Percentiles rank a stretch among this genome's conserved stretches.
Conservation (phyloP, 2,329 filamentous ascomycete species). For the Fusarium ramigenum region DNA sequence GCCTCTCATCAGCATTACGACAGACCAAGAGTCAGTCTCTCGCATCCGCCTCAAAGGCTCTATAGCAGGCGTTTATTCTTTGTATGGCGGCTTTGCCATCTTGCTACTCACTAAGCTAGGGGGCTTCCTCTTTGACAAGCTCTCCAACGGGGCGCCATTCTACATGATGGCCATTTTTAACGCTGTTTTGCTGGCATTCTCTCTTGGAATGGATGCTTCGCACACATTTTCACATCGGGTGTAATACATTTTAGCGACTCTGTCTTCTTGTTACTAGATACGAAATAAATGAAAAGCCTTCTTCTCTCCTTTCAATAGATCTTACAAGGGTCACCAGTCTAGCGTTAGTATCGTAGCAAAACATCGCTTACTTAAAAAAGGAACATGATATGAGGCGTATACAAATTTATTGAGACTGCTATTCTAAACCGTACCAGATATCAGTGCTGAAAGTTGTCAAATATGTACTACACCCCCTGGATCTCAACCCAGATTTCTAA, state of each 20-base stretch:
- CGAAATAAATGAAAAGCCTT: slow-evolving; percentile 34
- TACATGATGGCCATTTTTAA: slow-evolving; percentile 96
- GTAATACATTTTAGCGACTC: neutral
- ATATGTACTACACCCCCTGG: neutral
- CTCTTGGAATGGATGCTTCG: slow-evolving; percentile 60
- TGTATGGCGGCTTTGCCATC: slow-evolving; percentile 90
- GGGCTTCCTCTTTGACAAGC: slow-evolving; percentile 82
- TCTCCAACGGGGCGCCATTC: slow-evolving; percentile 82
- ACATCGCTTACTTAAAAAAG: neutral
- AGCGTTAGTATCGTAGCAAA: neutral
- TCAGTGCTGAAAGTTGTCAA: neutral
- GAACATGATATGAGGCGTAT: neutral
- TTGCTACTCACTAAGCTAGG: slow-evolving; percentile 91
- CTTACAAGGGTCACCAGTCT: neutral
- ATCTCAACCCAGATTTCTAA: neutral
- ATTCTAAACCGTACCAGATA: neutral
- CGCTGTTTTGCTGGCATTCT: slow-evolving; percentile 70
- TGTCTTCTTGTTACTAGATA: slow-evolving; percentile 9
- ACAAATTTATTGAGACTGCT: neutral
- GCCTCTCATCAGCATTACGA: slow-evolving; percentile 50
- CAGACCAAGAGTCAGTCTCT: slow-evolving; percentile 51
- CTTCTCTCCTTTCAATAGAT: neutral
- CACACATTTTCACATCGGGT: slow-evolving; percentile 47
- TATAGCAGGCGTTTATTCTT: slow-evolving; percentile 92
- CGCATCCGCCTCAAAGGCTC: slow-evolving; percentile 82